phyloP scores from a whole-genome alignment of 768 basidiomycete genomes.

The Amanita pseudoporphyria region DNA sequence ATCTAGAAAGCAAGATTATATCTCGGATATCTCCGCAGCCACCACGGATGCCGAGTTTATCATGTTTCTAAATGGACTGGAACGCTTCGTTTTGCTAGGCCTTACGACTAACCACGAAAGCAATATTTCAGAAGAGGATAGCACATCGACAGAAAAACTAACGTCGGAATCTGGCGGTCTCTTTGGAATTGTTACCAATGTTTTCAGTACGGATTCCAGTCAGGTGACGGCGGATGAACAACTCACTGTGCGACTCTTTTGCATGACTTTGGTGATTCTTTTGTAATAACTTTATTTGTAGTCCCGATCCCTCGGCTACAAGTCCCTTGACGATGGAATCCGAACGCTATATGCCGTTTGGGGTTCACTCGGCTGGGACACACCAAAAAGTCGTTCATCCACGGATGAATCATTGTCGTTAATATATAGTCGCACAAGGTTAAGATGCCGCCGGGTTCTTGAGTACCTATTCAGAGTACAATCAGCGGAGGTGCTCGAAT shows the following conservation, averaged over 20 bases:
- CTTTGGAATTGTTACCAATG: constrained; percentile 84
- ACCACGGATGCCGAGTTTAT: constrained; percentile 76
- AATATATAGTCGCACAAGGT: constrained; percentile 56
- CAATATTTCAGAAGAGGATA: constrained; percentile 47
- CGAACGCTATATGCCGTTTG: constrained; percentile 72
- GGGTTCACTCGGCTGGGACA: constrained; percentile 47
- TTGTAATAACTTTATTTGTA: constrained; percentile 17
- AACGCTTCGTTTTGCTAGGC: constrained; percentile 70
- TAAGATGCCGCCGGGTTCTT: constrained; percentile 67
- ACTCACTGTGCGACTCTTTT: constrained; percentile 32
- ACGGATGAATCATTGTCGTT: constrained; percentile 60
- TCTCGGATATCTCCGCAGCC: constrained; percentile 33
- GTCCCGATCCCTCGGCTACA: constrained; percentile 68
- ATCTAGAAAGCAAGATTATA: constrained; percentile 22
- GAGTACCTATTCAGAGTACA: constrained; percentile 82
- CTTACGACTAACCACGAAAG: constrained; percentile 48
- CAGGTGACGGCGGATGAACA: constrained; percentile 41
- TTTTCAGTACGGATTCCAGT: constrained; percentile 69
- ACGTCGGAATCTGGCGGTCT: constrained; percentile 53
- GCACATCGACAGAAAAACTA: constrained; percentile 38
- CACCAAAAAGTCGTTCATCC: constrained; percentile 35
- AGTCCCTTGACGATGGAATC: constrained; percentile 72
- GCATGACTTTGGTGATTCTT: background rate
- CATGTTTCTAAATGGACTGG: constrained; percentile 77
- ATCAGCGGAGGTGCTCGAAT: constrained; percentile 76